A percentile compares a stretch with the other conserved stretches of the same genome.
Conservation (phyloP, 352 stramenopile genomes). For the Aphanomyces euteiches region DNA sequence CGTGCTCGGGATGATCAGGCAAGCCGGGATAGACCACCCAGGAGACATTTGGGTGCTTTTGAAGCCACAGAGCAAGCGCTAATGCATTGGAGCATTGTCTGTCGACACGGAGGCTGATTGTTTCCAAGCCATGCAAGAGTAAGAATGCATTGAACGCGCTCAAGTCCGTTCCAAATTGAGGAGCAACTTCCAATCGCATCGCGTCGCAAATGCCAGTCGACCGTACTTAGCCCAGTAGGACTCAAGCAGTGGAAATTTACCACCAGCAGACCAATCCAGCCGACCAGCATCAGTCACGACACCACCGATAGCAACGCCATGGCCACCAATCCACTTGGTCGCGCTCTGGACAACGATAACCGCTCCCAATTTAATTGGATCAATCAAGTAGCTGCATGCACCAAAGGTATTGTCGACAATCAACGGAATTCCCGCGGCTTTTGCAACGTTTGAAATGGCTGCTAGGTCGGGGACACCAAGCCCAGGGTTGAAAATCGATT, state of each 20-base stretch:
- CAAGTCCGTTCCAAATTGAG: constrained; percentile 88
- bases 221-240: constrained; percentile 21
- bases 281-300: constrained; percentile 77
- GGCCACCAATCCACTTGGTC: constrained; percentile 96
- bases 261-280: constrained; percentile 86
- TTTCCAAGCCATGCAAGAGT: constrained; percentile 95
- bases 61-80: constrained; percentile 87
- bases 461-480: constrained; percentile 93
- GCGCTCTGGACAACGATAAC: constrained; percentile 92
- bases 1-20: constrained; percentile 82
- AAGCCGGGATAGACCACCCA: constrained; percentile 93
- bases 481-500: constrained; percentile 92
- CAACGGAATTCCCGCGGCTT: constrained; percentile 84
- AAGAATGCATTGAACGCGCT: constrained; percentile 93
- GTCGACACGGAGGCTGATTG: constrained; percentile 91
- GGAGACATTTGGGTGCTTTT: constrained; percentile 84
- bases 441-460: constrained; percentile 84
- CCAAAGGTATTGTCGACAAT: constrained; percentile 95
- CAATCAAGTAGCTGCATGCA: constrained; percentile 89
- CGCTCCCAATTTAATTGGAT: constrained; percentile 86
- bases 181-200: constrained; percentile 48
- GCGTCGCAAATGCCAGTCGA: constrained; percentile 37
- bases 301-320: constrained; percentile 92
- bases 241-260: constrained; percentile 86
- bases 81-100: constrained; percentile 91